phyloP scores from a whole-genome alignment of 1,284 basidiomycete genomes.

The Amylostereum areolatum region DNA sequence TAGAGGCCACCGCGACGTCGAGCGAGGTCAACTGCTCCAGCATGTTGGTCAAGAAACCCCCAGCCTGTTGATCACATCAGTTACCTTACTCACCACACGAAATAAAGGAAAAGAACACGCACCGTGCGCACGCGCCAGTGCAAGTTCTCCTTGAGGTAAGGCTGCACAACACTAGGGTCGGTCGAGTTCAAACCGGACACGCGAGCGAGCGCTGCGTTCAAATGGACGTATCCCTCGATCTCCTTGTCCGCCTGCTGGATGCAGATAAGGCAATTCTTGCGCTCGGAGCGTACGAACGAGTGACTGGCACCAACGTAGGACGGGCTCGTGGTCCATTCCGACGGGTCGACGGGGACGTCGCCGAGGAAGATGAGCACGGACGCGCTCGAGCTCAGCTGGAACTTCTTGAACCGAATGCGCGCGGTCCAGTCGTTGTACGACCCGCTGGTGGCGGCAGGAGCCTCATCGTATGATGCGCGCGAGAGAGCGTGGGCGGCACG shows the following conservation, averaged over 20 bases:
- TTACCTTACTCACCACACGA: neutral
- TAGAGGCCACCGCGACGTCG: neutral
- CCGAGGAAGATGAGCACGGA: conserved; percentile 38
- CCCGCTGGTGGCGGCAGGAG: neutral
- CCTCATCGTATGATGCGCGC: neutral
- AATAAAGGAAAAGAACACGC: neutral
- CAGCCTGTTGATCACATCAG: neutral
- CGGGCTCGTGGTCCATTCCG: conserved; percentile 26
- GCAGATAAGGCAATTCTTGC: conserved; percentile 35
- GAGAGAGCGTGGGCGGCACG: neutral
- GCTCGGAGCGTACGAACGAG: conserved; percentile 25
- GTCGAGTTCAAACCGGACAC: conserved; percentile 24
- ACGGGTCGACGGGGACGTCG: conserved; percentile 26
- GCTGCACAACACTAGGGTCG: conserved; percentile 29
- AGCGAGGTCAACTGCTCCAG: neutral
- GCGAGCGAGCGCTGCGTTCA: conserved; percentile 29
- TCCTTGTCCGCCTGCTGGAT: conserved; percentile 27
- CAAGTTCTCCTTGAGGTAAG: conserved; percentile 30
- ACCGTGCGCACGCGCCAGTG: conserved; percentile 32
- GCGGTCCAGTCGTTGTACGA: conserved; percentile 32
- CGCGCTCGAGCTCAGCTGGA: conserved; percentile 34
- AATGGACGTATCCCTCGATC: conserved; percentile 50
- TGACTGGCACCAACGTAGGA: neutral
- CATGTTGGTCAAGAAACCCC: neutral
- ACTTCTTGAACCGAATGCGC: conserved; percentile 35